Evolutionary conservation across 257 asterid species (phyloP).

Genomic region (Plantago major): DNA sequence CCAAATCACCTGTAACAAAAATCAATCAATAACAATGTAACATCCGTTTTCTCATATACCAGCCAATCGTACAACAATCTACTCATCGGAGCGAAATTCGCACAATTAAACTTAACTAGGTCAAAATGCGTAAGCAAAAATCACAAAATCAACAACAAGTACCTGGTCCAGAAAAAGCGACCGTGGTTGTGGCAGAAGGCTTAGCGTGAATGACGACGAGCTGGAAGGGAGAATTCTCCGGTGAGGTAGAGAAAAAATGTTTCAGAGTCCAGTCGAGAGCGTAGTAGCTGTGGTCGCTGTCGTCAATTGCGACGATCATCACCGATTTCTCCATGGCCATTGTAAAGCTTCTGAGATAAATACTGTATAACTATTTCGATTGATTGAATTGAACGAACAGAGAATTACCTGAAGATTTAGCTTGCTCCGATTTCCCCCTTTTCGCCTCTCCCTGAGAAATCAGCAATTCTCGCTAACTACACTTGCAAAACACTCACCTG

Average conservation of each 20-base stretch:
- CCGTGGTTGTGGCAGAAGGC: constrained; percentile 44
- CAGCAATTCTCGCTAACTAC: too few species aligned
- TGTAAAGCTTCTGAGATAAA: neutral
- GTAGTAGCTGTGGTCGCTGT: constrained; percentile 71
- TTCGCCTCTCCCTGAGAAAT: too few species aligned
- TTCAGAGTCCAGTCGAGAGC: constrained; percentile 78
- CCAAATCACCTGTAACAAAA: too few species aligned
- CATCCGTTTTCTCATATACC: neutral
- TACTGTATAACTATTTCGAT: neutral
- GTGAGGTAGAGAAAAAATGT: constrained; percentile 49
- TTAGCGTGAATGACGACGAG: constrained; percentile 65
- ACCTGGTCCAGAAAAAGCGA: constrained; percentile 80
- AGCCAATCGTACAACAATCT: neutral
- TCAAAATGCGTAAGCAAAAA: neutral
- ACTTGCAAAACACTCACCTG: too few species aligned
- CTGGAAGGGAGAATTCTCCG: constrained; percentile 42
- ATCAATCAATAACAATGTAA: too few species aligned
- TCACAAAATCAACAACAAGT: neutral
- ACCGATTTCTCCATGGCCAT: constrained; percentile 54
- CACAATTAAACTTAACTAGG: neutral
- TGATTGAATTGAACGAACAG: neutral
- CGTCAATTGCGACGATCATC: constrained; percentile 79
- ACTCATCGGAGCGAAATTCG: neutral
- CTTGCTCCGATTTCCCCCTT: too few species aligned
- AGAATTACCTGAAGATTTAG: too few species aligned